Evolutionary conservation across 2,329 filamentous ascomycete species (phyloP).

Genomic region (Ophiostoma himal-ulmi): DNA sequence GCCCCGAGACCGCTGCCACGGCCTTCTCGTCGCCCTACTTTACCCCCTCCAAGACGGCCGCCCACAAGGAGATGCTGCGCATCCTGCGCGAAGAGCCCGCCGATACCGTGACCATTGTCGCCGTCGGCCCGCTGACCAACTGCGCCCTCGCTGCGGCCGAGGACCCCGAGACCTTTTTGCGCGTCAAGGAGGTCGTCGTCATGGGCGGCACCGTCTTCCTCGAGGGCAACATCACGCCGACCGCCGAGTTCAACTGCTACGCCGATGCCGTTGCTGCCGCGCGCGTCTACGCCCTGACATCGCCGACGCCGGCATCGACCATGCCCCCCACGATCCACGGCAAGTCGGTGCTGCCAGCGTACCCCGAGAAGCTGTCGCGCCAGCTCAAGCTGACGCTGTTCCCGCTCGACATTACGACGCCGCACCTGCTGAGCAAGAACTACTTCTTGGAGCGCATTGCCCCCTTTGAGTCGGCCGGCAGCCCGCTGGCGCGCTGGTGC

Average conservation of each 20-base stretch:
- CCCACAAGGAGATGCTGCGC: conserved; percentile 84
- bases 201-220: conserved; percentile 86
- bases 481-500: conserved; percentile 69
- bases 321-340: conserved; percentile 63
- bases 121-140: conserved; percentile 89
- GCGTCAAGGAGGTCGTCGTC: conserved; percentile 82
- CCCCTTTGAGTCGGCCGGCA: conserved; percentile 53
- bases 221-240: conserved; percentile 76
- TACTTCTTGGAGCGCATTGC: conserved; percentile 54
- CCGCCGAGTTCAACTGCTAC: conserved; percentile 92
- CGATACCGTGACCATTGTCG: conserved; percentile 83
- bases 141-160: conserved; percentile 80
- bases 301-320: conserved; percentile 65
- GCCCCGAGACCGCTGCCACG: conserved; percentile 27
- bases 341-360: conserved; percentile 49
- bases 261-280: conserved; percentile 77
- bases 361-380: conserved; percentile 58
- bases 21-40: conserved; percentile 56
- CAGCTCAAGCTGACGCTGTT: conserved; percentile 64
- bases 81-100: conserved; percentile 74
- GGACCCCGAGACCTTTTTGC: conserved; percentile 83
- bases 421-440: conserved; percentile 58
- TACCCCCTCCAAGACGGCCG: conserved; percentile 63
- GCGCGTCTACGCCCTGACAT: conserved; percentile 71
- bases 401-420: conserved; percentile 70